Base-by-base conservation (phyloP, 768 basidiomycete species). In the Boletus edulis region DNA sequence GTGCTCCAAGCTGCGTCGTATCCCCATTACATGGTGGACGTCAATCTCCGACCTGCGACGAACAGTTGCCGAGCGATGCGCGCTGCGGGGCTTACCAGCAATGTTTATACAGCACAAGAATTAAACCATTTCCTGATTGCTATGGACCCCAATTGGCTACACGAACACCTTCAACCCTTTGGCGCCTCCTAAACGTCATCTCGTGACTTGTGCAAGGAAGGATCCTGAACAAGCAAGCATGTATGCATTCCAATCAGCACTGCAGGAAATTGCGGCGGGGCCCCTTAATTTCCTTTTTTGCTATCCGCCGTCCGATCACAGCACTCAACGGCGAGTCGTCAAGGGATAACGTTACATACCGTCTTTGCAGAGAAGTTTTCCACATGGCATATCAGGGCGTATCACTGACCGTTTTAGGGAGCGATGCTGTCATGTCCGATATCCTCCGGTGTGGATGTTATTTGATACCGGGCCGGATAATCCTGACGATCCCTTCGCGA, bases 401-500 rank as follows among this genome's bases (percentile, higher is more conserved):
- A 59, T 55, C 59, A 57, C 29, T 52, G 32, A 31, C 61, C 57
- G 24, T 54, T 60, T 61, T 45, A 15, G 52, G 17, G 14, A 46
- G 17, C 34, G 39, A 49, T 56, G 55, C 49, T 59, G 38, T 39
- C 38, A 63, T 54, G 35, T 65, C 68, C 66, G 68, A 64, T 50
- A 39, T 58, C 61, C 66, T 68, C 65, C 65, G 65, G 62, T 47
- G 51, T 47, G 51, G 29, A 37, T 14, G 38, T 13, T 43, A 47
- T 60, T 55, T 52, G 55, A 51, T 45, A 45, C 56, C 68, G 68
- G 68, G 13, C 68, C 66, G 68, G 59, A 40, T 58, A 54, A 57
- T 54, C 67, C 59, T 68, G 69, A 65, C 68, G 66, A 69, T 69
- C 68, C 55, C 69, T 66, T 67, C 66, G 62, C 64, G 67, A 67